Evolutionary conservation across 106 monocot species (phyloP).

Genomic region (Narthecium ossifragum): DNA sequence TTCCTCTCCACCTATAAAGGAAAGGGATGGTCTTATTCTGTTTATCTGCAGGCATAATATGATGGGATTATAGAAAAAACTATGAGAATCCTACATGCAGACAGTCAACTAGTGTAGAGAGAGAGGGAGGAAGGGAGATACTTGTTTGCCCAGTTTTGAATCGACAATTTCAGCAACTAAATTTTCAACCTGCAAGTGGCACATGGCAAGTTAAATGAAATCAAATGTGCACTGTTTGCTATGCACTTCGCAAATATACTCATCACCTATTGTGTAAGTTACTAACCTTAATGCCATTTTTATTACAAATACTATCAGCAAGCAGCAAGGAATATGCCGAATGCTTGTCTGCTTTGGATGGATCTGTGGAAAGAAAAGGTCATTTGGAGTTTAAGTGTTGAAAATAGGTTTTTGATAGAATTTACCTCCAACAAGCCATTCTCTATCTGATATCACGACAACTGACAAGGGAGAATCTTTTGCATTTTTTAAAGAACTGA

Average conservation of each 20-base stretch:
- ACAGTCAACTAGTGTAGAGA: too few species aligned
- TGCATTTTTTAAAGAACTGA: slow-evolving; percentile 37
- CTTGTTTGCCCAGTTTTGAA: slow-evolving; percentile 88
- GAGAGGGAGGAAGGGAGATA: too few species aligned
- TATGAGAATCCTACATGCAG: too few species aligned
- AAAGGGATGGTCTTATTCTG: slow-evolving; percentile 76
- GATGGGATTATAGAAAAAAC: background rate
- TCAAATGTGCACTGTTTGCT: too few species aligned
- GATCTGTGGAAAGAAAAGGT: slow-evolving; percentile 47
- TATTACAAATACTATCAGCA: slow-evolving; percentile 88
- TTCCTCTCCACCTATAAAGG: slow-evolving; percentile 92
- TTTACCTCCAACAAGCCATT: slow-evolving; percentile 84
- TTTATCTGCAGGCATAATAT: slow-evolving; percentile 45
- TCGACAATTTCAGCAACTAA: slow-evolving; percentile 91
- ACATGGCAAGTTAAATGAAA: background rate
- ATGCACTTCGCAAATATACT: too few species aligned
- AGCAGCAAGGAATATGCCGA: slow-evolving; percentile 92
- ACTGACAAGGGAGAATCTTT: slow-evolving; percentile 66
- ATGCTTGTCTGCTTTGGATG: slow-evolving; percentile 85
- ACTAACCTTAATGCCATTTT: slow-evolving; percentile 73
- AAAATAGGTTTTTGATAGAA: background rate
- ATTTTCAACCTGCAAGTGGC: slow-evolving; percentile 62
- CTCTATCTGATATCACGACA: slow-evolving; percentile 85
- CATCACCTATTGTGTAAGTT: too few species aligned
- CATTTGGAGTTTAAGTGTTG: background rate